phyloP scores from a whole-genome alignment of 371 early-diverging fungal species.

The Mucor mucedo region DNA sequence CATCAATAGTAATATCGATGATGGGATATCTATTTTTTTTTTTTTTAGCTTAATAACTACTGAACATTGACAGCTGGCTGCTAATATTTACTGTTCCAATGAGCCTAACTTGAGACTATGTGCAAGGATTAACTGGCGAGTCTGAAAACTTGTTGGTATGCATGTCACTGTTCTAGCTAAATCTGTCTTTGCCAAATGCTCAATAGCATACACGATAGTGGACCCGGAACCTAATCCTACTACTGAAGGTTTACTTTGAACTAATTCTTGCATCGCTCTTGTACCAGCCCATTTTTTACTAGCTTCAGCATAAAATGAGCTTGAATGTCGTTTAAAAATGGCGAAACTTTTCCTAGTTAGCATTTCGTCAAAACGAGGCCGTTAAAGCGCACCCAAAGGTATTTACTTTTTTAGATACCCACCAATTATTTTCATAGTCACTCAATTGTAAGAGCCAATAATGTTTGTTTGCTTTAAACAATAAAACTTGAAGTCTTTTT shows the following conservation, averaged over 20 bases:
- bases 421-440: no score
- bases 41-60: background rate
- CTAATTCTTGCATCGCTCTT: constrained; percentile 79
- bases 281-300: constrained; percentile 82
- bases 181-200: constrained; percentile 70
- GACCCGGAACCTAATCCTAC: constrained; percentile 90
- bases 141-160: constrained; percentile 92
- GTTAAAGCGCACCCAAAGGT: background rate
- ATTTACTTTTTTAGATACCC: background rate
- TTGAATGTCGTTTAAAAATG: background rate
- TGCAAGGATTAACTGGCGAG: constrained; percentile 73
- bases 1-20: constrained; percentile 91
- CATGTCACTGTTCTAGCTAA: constrained; percentile 64
- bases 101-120: constrained; percentile 66
- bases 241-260: constrained; percentile 62
- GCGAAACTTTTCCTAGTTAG: background rate
- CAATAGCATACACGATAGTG: constrained; percentile 85
- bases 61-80: background rate
- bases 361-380: background rate
- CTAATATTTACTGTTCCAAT: constrained; percentile 61
- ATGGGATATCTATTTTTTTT: constrained; percentile 47
- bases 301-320: constrained; percentile 7
- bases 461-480: no score
- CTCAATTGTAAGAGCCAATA: no score
- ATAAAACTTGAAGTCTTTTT: no score